Evolutionary conservation across 352 stramenopile genomes (phyloP), one percentile per base, ranked within the genome.

Genomic region (Phytophthora constricta): DNA sequence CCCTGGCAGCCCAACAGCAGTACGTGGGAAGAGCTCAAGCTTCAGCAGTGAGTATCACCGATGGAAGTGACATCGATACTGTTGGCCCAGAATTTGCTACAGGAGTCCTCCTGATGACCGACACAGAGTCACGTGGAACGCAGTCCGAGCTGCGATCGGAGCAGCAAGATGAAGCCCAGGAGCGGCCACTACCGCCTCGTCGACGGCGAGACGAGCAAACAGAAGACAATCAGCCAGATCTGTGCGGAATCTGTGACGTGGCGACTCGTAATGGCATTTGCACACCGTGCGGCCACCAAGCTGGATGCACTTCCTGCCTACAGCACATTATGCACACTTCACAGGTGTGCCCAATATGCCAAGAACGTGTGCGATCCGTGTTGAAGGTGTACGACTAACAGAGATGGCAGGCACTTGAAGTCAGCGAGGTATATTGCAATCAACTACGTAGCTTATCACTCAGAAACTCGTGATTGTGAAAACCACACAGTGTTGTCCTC

Each of bases 241-340:
- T 87, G 66, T 92, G 81, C 51, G 68, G 78, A 33, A 84, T 92
- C 41, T 92, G 84, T 60, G 77, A 85, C 58, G 76, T 85, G 68
- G 74, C 66, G 26, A 65, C 58, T 42, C 64, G 77, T 16, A 84
- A 87, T 53, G 81, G 79, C 19, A 74, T 90, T 62, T 92, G 84
- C 58, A 74, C 86, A 20, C 84, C 84, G 0, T 92, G 84, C 55
- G 84, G 84, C 46, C 84, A 92, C 67, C 66, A 84, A 46, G 81
- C 76, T 10, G 81, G 77, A 16, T 92, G 84, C 62, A 67, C 76
- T 26, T 22, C 54, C 8, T 92, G 84, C 48, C 70, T 92, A 43
- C 50, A 59, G 37, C 33, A 65, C n/a, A 58, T 74, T 23, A 79
- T 57, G 59, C 63, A 41, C 46, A 78, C 49, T 25, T 61, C 22